A percentile compares a stretch with the other conserved stretches of the same genome.
Conservation (phyloP, 257 asterid species). For the Jacaranda mimosifolia region DNA sequence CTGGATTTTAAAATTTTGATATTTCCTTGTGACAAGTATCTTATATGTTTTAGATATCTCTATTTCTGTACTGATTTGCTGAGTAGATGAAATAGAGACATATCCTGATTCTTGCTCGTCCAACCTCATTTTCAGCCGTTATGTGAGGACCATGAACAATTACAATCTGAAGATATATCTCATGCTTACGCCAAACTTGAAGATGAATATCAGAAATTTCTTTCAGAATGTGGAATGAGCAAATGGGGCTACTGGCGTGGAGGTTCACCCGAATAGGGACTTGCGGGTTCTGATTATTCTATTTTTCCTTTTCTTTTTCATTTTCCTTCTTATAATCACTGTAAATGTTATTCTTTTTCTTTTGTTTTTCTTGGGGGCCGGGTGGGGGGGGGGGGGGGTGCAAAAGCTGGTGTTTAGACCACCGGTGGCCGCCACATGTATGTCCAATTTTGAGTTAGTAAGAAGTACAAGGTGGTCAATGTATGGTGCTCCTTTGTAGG, state of each 20-base stretch:
- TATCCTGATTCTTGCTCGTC: conserved; percentile 12
- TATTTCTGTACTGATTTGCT: background rate
- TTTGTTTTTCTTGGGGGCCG: background rate
- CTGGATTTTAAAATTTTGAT: background rate
- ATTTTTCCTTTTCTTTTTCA: background rate
- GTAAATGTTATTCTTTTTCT: background rate
- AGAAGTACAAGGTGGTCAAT: conserved; percentile 24
- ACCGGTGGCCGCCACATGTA: too few species aligned
- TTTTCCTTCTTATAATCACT: background rate
- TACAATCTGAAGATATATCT: conserved; percentile 41
- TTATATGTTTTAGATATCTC: background rate
- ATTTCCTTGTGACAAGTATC: background rate
- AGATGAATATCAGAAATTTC: conserved; percentile 70
- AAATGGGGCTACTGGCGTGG: conserved; percentile 73
- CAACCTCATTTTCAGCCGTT: conserved; percentile 44
- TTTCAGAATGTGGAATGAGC: conserved; percentile 79
- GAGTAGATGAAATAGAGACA: background rate
- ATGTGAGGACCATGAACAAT: conserved; percentile 45
- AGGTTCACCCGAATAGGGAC: conserved; percentile 51
- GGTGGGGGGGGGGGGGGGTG: background rate
- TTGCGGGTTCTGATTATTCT: background rate
- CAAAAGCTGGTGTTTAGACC: too few species aligned
- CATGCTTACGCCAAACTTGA: conserved; percentile 53
- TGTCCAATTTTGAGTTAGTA: background rate
- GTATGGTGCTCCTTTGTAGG: conserved; percentile 22